A percentile compares a stretch with the other conserved stretches of the same genome.
Conservation (phyloP, 2,329 filamentous ascomycete species). For the Hawksworthiomyces lignivorus region DNA sequence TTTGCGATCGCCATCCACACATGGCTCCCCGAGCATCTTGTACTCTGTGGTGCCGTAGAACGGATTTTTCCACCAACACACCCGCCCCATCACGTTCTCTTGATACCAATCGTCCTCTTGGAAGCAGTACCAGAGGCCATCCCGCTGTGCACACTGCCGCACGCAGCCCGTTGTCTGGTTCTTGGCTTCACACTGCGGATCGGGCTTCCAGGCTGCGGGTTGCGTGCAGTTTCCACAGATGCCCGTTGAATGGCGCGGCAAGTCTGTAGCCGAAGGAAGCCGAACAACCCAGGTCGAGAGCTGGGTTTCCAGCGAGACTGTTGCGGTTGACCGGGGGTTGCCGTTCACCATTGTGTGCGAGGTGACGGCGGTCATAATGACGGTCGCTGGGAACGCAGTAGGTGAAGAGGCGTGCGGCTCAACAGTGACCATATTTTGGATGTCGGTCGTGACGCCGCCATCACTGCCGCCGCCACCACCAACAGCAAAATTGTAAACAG, state of each 20-base stretch:
- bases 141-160: conserved; percentile 6
- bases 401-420: neutral
- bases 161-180: conserved; percentile 4
- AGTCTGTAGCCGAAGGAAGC: neutral
- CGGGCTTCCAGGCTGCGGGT: neutral
- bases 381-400: conserved; percentile 1
- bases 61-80: conserved; percentile 4
- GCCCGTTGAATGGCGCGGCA: neutral
- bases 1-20: neutral
- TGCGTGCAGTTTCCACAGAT: conserved; percentile 3
- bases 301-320: neutral
- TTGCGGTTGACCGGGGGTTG: neutral
- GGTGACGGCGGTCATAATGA: conserved; percentile 1
- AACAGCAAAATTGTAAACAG: neutral
- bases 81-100: conserved; percentile 6
- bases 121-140: conserved; percentile 3
- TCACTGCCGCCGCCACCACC: neutral
- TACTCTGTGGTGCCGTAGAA: neutral
- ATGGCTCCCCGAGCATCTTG: conserved; percentile 4
- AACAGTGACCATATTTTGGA: conserved; percentile 2
- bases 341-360: neutral
- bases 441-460: conserved; percentile 3
- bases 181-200: neutral
- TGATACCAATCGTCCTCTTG: conserved; percentile 1
- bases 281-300: neutral